Evolutionary conservation across 306 rosid species (phyloP).

Genomic region (Lathyrus oleraceus): DNA sequence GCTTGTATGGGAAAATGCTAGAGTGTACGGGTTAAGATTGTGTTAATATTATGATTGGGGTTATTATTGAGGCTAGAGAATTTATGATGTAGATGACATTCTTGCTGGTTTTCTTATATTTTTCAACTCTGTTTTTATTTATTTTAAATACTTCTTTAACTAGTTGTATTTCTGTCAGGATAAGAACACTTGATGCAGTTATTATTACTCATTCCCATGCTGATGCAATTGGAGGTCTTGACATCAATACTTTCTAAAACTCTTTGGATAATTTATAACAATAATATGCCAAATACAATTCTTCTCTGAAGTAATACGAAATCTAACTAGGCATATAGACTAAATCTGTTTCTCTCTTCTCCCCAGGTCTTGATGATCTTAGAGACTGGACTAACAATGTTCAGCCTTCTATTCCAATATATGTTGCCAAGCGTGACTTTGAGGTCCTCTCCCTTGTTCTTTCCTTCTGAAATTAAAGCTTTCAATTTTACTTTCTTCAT

Average conservation of each 20-base stretch:
- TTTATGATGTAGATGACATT: conserved; percentile 16
- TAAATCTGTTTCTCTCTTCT: conserved; percentile 26
- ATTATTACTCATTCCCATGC: conserved; percentile 97
- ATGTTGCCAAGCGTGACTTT: conserved; percentile 82
- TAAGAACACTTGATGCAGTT: conserved; percentile 93
- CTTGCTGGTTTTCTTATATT: conserved; percentile 34
- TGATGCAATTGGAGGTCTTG: conserved; percentile 98
- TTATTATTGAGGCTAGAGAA: conserved; percentile 19
- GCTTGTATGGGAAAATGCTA: background rate
- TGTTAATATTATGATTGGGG: conserved; percentile 1
- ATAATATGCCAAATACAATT: conserved; percentile 22
- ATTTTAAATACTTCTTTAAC: conserved; percentile 41
- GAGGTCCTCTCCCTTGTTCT: conserved; percentile 57
- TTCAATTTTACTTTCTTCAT: conserved; percentile 4
- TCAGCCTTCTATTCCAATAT: conserved; percentile 81
- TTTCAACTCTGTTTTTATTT: conserved; percentile 15
- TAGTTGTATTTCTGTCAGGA: conserved; percentile 78
- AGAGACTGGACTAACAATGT: conserved; percentile 99
- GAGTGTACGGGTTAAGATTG: background rate
- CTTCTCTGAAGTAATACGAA: conserved; percentile 25
- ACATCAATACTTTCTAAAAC: conserved; percentile 39
- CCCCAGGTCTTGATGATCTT: conserved; percentile 87
- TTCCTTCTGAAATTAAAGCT: conserved; percentile 33
- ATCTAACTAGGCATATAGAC: conserved; percentile 23
- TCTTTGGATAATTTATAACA: conserved; percentile 38